A percentile compares a stretch with the other conserved stretches of the same genome.
phyloP scores from a whole-genome alignment of 352 stramenopile species.

The Globisporangium okanoganense region DNA sequence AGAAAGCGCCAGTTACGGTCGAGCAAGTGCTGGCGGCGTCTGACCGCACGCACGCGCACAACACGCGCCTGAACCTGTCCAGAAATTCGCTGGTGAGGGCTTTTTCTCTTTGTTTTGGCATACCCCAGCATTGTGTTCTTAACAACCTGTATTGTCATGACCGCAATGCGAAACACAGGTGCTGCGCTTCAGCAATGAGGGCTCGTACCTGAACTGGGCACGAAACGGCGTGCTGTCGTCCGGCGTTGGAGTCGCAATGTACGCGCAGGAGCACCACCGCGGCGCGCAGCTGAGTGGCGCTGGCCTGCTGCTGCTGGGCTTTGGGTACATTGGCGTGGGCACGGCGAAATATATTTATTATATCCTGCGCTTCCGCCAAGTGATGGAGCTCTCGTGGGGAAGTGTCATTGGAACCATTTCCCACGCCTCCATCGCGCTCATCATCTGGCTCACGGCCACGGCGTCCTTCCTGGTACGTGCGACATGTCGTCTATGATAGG shows the following conservation, averaged over 20 bases:
- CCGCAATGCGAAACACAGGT: conserved; percentile 28
- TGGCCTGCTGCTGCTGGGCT: conserved; percentile 73
- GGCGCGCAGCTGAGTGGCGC: conserved; percentile 79
- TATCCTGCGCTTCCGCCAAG: conserved; percentile 81
- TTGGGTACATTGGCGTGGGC: conserved; percentile 86
- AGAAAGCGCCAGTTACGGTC: conserved; percentile 12
- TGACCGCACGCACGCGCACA: conserved; percentile 32
- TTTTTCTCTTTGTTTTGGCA: neutral
- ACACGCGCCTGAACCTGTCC: conserved; percentile 28
- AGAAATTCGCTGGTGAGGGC: conserved; percentile 27
- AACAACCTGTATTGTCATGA: neutral
- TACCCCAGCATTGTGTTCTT: neutral
- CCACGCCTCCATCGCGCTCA: conserved; percentile 74
- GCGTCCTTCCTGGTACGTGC: conserved; percentile 78
- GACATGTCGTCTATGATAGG: neutral
- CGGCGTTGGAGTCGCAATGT: conserved; percentile 82
- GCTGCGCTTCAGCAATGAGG: conserved; percentile 85
- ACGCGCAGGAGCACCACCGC: conserved; percentile 85
- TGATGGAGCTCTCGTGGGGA: conserved; percentile 84
- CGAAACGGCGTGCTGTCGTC: conserved; percentile 83
- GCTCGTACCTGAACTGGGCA: conserved; percentile 87
- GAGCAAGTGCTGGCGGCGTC: conserved; percentile 24
- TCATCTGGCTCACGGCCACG: conserved; percentile 83
- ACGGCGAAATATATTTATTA: conserved; percentile 90
- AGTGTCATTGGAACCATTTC: conserved; percentile 83